These are phyloP conservation scores for Chloranthus sessilifolius DNA, from an alignment of 164 flowering plant species.

Conservation along the genomic window DNA sequence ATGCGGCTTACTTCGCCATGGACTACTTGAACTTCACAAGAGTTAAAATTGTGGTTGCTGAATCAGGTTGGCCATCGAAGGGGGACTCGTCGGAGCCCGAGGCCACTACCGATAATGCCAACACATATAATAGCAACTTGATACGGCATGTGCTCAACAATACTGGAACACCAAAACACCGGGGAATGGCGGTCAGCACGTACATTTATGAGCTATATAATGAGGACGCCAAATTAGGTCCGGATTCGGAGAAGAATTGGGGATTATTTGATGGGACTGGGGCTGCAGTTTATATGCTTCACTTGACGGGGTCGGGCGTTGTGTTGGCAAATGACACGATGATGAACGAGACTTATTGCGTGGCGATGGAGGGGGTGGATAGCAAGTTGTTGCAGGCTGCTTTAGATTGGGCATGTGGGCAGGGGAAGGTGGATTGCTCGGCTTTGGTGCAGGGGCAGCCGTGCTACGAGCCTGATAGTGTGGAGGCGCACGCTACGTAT, in stretches of 20 bases:
- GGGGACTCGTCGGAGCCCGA: constrained; percentile 67
- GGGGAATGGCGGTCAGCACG: constrained; percentile 72
- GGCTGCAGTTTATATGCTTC: constrained; percentile 53
- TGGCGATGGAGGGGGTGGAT: constrained; percentile 61
- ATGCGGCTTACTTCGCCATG: constrained; percentile 85
- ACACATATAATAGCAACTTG: constrained; percentile 78
- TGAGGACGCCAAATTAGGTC: constrained; percentile 68
- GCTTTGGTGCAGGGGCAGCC: constrained; percentile 64
- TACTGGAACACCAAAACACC: constrained; percentile 89
- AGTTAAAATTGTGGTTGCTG: constrained; percentile 57
- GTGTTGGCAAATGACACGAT: constrained; percentile 80
- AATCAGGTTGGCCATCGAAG: constrained; percentile 87
- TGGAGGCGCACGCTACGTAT: constrained; percentile 66
- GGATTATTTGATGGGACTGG: constrained; percentile 78
- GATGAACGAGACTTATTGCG: constrained; percentile 80
- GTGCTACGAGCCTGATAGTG: constrained; percentile 80
- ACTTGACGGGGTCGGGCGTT: constrained; percentile 64
- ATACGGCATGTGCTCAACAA: constrained; percentile 72
- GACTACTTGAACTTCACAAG: constrained; percentile 65
- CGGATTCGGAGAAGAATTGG: constrained; percentile 85
- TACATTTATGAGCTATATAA: constrained; percentile 89
- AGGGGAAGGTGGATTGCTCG: constrained; percentile 82
- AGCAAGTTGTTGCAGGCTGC: constrained; percentile 82
- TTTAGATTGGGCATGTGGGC: constrained; percentile 94
- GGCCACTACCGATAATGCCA: constrained; percentile 76